Percentiles rank a stretch among this genome's conserved stretches.
Conservation (phyloP, 2,329 filamentous ascomycete species). For the Colletotrichum caudatum region DNA sequence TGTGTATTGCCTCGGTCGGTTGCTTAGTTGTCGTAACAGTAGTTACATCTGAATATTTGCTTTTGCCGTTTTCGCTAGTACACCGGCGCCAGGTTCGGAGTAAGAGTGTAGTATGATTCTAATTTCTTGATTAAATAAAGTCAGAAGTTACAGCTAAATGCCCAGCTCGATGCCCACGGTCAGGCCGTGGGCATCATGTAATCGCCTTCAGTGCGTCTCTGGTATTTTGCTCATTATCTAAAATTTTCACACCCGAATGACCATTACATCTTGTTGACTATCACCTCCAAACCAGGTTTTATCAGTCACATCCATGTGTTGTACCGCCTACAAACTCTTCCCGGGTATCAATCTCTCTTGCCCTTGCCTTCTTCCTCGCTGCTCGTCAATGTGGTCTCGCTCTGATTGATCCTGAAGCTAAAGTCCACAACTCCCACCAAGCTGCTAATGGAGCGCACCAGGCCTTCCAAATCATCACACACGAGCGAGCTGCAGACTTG, state of each 20-base stretch:
- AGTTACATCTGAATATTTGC: too few relatives aligned
- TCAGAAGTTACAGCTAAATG: too few relatives aligned
- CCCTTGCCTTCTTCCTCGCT: conserved; percentile 27
- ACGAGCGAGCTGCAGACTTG: conserved; percentile 79
- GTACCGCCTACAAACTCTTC: neutral
- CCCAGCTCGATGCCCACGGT: too few relatives aligned
- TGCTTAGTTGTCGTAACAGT: neutral
- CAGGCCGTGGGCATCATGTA: too few relatives aligned
- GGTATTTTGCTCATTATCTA: neutral
- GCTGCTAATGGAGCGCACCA: conserved; percentile 72
- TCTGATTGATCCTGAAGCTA: conserved; percentile 66
- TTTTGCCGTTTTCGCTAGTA: too few relatives aligned
- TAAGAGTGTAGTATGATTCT: too few relatives aligned
- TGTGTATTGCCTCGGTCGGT: neutral
- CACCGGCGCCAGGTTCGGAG: too few relatives aligned
- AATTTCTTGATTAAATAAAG: too few relatives aligned
- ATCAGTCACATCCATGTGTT: neutral
- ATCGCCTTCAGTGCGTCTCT: too few relatives aligned
- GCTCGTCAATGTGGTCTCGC: conserved; percentile 26
- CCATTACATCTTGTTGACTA: neutral
- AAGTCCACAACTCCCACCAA: conserved; percentile 83
- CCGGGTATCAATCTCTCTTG: conserved; percentile 15
- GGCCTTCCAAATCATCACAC: conserved; percentile 73
- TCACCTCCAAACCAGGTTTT: neutral
- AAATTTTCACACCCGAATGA: neutral